Evolutionary conservation across 495 filamentous ascomycete species (phyloP).

Genomic region (Parathielavia hyrcaniae): DNA sequence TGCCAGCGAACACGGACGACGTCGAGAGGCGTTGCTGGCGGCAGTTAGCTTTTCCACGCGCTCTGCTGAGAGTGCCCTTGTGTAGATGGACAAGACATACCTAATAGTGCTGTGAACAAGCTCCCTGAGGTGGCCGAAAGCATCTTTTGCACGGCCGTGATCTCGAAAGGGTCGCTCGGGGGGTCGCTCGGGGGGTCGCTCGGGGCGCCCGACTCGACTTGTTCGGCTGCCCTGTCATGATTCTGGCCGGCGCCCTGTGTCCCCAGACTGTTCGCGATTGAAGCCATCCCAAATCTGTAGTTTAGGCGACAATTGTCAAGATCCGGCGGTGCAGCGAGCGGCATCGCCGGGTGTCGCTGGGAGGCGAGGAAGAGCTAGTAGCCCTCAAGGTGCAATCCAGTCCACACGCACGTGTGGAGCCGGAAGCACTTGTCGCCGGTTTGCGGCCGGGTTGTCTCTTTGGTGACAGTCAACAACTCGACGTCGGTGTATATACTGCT

Average conservation of each 20-base stretch:
- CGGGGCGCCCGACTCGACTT: conserved; percentile 11
- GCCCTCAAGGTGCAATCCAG: conserved; percentile 10
- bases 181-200: conserved; percentile 30
- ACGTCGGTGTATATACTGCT: not conserved
- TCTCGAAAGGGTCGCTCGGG: conserved; percentile 47
- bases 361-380: not conserved
- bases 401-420: conserved; percentile 15
- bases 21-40: conserved; percentile 84
- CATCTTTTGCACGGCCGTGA: conserved; percentile 85
- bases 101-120: conserved; percentile 79
- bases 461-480: no score
- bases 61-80: not conserved
- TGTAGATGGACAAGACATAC: conserved; percentile 44
- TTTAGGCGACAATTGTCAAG: conserved; percentile 1
- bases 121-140: conserved; percentile 86
- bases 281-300: conserved; percentile 11
- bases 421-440: not conserved
- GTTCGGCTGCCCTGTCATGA: conserved; percentile 20
- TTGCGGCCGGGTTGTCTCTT: not conserved
- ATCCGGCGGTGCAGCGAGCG: conserved; percentile 1
- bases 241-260: conserved; percentile 14
- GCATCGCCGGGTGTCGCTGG: not conserved
- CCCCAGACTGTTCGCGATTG: conserved; percentile 10
- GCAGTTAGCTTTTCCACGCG: conserved; percentile 17
- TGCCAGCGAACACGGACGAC: conserved; percentile 94